Conservation (phyloP, 495 filamentous ascomycete species). For the Hyaloscypha finlandica region DNA sequence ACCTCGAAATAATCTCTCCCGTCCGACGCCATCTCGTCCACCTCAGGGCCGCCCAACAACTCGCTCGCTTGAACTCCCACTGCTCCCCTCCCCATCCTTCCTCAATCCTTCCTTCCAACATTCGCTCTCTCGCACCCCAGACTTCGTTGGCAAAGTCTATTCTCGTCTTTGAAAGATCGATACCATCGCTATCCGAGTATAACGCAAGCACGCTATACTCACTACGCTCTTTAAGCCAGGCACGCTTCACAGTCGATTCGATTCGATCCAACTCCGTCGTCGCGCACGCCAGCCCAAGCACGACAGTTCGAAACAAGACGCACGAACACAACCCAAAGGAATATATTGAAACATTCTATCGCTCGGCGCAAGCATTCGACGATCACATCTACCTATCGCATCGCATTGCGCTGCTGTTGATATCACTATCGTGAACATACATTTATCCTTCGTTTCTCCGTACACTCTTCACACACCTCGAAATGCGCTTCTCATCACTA, state of each 20-base stretch:
- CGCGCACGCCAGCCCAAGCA: conserved; percentile 10
- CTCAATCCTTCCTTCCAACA: background rate
- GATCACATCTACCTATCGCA: background rate
- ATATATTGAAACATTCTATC: conserved; percentile 6
- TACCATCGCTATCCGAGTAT: conserved; percentile 20
- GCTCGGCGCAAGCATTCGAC: background rate
- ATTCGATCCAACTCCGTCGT: background rate
- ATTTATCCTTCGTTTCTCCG: conserved; percentile 8
- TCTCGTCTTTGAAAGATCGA: conserved; percentile 33
- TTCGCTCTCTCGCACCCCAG: conserved; percentile 34
- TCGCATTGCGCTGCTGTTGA: conserved; percentile 8
- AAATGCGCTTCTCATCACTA: conserved; percentile 42
- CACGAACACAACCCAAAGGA: conserved; percentile 7
- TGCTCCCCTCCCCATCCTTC: background rate
- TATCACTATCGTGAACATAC: conserved; percentile 17
- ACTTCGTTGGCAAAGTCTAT: conserved; percentile 62
- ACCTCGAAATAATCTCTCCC: background rate
- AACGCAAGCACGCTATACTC: conserved; percentile 26
- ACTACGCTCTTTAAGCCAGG: conserved; percentile 19
- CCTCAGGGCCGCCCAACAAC: background rate
- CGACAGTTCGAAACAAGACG: conserved; percentile 16
- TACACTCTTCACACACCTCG: conserved; percentile 26
- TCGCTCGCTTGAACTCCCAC: conserved; percentile 3
- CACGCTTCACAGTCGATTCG: background rate
- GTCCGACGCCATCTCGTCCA: background rate